A percentile compares a stretch with the other conserved stretches of the same genome.
Conservation (phyloP, 352 stramenopile genomes). For the Pelagophyceae sp. region DNA sequence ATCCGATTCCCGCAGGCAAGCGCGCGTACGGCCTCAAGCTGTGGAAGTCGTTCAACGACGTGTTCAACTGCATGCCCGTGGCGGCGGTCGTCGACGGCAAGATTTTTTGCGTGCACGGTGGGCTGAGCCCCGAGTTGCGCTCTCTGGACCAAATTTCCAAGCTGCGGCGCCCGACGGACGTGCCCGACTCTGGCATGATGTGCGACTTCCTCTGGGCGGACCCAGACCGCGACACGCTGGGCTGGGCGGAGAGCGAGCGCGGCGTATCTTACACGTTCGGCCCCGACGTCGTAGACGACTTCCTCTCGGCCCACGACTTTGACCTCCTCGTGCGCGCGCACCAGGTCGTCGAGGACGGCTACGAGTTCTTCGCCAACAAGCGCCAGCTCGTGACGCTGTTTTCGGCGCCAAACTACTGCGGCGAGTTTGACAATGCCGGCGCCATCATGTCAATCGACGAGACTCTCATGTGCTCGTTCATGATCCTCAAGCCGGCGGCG, state of each 20-base stretch:
- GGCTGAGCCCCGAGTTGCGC: slow-evolving; percentile 67
- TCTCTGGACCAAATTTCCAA: slow-evolving; percentile 66
- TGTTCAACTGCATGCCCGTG: slow-evolving; percentile 96
- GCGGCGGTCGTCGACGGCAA: slow-evolving; percentile 89
- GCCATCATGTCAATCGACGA: slow-evolving; percentile 74
- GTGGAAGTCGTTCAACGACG: slow-evolving; percentile 94
- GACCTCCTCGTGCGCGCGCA: slow-evolving; percentile 95
- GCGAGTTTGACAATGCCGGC: slow-evolving; percentile 61
- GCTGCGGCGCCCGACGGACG: slow-evolving; percentile 65
- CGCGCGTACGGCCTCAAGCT: slow-evolving; percentile 78
- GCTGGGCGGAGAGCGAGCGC: slow-evolving; percentile 90
- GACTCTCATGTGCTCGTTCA: slow-evolving; percentile 68
- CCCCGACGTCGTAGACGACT: slow-evolving; percentile 89
- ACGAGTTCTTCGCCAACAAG: slow-evolving; percentile 63
- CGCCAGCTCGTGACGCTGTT: slow-evolving; percentile 70
- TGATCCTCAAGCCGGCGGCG: slow-evolving; percentile 54
- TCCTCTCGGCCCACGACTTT: slow-evolving; percentile 89
- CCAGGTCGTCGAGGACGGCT: slow-evolving; percentile 83
- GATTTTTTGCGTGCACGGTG: slow-evolving; percentile 97
- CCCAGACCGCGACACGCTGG: slow-evolving; percentile 61
- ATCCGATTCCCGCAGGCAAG: too few species aligned
- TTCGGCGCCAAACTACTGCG: too few species aligned
- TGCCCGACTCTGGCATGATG: slow-evolving; percentile 68
- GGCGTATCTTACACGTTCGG: slow-evolving; percentile 98
- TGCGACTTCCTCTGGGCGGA: slow-evolving; percentile 79